A percentile compares a stretch with the other conserved stretches of the same genome.
phyloP scores from a whole-genome alignment of 805 yeast genomes.

The Ogataea salicorniae region DNA sequence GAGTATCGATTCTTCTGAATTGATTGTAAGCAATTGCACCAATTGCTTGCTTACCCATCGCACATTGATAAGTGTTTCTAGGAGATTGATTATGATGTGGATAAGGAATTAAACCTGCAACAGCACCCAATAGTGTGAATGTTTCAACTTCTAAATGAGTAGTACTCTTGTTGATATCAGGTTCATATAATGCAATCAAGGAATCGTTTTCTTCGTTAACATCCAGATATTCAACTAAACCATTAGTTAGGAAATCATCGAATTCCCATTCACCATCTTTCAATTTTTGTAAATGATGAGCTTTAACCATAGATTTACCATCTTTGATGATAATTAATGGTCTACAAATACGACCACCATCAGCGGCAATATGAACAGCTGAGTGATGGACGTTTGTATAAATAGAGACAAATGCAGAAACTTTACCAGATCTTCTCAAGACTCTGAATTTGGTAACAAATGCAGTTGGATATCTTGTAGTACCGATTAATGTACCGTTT shows the following conservation, averaged over 20 bases:
- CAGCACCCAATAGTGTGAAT: conserved; percentile 87
- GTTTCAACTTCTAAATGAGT: conserved; percentile 97
- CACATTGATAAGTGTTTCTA: conserved; percentile 89
- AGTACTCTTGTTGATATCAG: conserved; percentile 47
- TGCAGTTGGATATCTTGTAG: conserved; percentile 78
- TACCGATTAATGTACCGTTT: conserved; percentile 92
- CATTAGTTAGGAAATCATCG: conserved; percentile 82
- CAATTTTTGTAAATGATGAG: conserved; percentile 60
- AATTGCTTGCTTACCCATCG: conserved; percentile 99
- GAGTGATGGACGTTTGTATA: conserved; percentile 84
- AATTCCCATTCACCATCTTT: conserved; percentile 72
- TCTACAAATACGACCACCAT: conserved; percentile 97
- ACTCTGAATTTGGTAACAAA: conserved; percentile 76
- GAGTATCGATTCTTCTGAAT: conserved; percentile 89
- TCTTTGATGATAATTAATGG: conserved; percentile 85
- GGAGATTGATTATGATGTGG: conserved; percentile 94
- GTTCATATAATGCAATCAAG: conserved; percentile 83
- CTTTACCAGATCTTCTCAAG: conserved; percentile 76
- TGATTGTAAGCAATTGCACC: conserved; percentile 98
- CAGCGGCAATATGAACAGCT: conserved; percentile 97
- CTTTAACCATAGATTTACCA: conserved; percentile 64
- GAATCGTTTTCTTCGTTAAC: conserved; percentile 97
- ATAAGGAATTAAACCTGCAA: conserved; percentile 87
- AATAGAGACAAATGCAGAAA: conserved; percentile 87
- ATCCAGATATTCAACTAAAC: conserved; percentile 91